phyloP scores from a whole-genome alignment of 208 protist species.

The Trypanosoma platydactyli region DNA sequence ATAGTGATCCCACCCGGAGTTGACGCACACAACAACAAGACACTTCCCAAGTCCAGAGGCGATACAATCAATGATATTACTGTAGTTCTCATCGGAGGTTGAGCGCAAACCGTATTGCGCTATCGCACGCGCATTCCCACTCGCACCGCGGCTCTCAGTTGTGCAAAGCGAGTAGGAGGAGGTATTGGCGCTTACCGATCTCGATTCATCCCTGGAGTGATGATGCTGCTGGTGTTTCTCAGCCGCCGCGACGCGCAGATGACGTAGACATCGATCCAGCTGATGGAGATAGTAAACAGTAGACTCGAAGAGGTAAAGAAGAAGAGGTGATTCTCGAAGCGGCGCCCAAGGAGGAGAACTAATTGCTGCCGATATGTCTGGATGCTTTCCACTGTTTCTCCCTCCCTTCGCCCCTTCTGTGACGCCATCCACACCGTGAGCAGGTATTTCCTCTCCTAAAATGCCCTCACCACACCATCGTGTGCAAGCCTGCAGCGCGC shows the following conservation, averaged over 20 bases:
- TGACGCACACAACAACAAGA: constrained; percentile 33
- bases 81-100: not conserved
- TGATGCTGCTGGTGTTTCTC: not conserved
- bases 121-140: not conserved
- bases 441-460: not conserved
- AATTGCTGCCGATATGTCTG: not conserved
- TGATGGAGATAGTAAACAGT: constrained; percentile 19
- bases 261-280: constrained; percentile 1
- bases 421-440: not conserved
- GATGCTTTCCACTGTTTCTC: not conserved
- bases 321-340: constrained; percentile 20
- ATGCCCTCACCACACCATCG: constrained; percentile 3
- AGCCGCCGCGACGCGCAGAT: constrained; percentile 3
- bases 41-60: constrained; percentile 18
- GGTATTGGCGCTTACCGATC: not conserved
- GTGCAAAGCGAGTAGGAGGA: not conserved
- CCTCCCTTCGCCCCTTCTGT: not conserved
- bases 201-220: not conserved
- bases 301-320: constrained; percentile 28
- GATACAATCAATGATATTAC: constrained; percentile 19
- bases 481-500: constrained; percentile 19
- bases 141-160: not conserved
- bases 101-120: not conserved
- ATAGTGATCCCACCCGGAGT: constrained; percentile 34
- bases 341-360: constrained; percentile 10